Base-by-base conservation (phyloP, 108 stramenopile genomes). In the Heterococcus sp. region DNA sequence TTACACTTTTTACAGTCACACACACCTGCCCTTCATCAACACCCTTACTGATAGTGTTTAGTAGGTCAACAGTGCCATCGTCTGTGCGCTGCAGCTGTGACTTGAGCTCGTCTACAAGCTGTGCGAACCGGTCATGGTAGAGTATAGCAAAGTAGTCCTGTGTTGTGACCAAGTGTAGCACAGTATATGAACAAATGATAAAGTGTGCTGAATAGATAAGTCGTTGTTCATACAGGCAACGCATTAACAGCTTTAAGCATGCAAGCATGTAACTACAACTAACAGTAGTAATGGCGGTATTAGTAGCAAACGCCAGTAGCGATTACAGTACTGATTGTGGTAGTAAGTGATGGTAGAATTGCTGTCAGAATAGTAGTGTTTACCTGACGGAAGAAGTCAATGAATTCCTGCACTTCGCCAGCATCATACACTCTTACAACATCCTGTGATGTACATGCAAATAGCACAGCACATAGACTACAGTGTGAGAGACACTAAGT, bases 331-430 rank as follows among this genome's bases (percentile, higher is more conserved):
- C n/a, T n/a, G n/a, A n/a, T n/a, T n/a, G n/a, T n/a, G n/a, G n/a
- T n/a, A n/a, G n/a, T n/a, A n/a, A n/a, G n/a, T n/a, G n/a, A n/a
- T n/a, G n/a, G n/a, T n/a, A n/a, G n/a, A n/a, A n/a, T n/a, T n/a
- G n/a, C n/a, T n/a, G n/a, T n/a, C n/a, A n/a, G n/a, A n/a, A n/a
- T n/a, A n/a, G n/a, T n/a, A n/a, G n/a, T n/a, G n/a, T n/a, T n/a
- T n/a, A n/a, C n/a, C n/a, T n/a, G n/a, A n/a, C 78, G 82, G 31
- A 89, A 85, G 84, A 87, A 89, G 3, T 85, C 80, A 3, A 89
- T 31, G 69, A 80, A 79, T 65, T 87, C 87, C 2, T 75, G 65
- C 27, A 89, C 85, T 3, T 37, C 37, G 28, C 87, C 87, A n/a
- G 72, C 65, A 36, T 87, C 84, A 64, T 85, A 77, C 35, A 69